These are phyloP conservation scores for Cetraspora pellucida DNA, from an alignment of 192 early-diverging fungal species.

Conservation along the genomic window DNA sequence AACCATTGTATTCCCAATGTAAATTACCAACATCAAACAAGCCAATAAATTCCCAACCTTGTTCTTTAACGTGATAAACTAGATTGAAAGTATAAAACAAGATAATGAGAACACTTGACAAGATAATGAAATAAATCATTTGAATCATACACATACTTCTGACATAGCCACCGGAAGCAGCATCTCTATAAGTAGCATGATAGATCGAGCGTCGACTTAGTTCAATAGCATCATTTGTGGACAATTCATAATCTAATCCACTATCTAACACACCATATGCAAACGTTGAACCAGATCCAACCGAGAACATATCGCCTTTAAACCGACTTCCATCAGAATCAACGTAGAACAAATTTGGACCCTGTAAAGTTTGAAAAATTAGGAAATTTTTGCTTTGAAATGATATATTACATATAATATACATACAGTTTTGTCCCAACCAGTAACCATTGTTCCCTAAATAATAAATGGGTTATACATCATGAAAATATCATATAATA, in stretches of 20 bases:
- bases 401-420: background rate
- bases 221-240: conserved; percentile 84
- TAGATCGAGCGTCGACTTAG: conserved; percentile 90
- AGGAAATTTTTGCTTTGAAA: conserved; percentile 4
- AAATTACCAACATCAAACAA: conserved; percentile 84
- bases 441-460: conserved; percentile 96
- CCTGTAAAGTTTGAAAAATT: conserved; percentile 47
- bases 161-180: conserved; percentile 85
- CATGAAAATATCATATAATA: background rate
- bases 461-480: background rate
- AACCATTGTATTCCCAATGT: conserved; percentile 70
- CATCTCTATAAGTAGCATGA: conserved; percentile 95
- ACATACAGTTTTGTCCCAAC: conserved; percentile 92
- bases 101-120: background rate
- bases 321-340: conserved; percentile 93
- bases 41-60: conserved; percentile 87
- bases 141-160: conserved; percentile 51
- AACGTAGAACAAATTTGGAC: conserved; percentile 93
- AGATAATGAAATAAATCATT: background rate
- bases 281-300: conserved; percentile 98
- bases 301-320: conserved; percentile 88
- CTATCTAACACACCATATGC: conserved; percentile 97
- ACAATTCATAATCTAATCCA: conserved; percentile 82
- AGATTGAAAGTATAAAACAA: background rate
- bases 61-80: conserved; percentile 91